These are phyloP conservation scores for Cucurbitaria berberidis DNA, from an alignment of 2,329 filamentous ascomycete species.

Conservation along the genomic window DNA sequence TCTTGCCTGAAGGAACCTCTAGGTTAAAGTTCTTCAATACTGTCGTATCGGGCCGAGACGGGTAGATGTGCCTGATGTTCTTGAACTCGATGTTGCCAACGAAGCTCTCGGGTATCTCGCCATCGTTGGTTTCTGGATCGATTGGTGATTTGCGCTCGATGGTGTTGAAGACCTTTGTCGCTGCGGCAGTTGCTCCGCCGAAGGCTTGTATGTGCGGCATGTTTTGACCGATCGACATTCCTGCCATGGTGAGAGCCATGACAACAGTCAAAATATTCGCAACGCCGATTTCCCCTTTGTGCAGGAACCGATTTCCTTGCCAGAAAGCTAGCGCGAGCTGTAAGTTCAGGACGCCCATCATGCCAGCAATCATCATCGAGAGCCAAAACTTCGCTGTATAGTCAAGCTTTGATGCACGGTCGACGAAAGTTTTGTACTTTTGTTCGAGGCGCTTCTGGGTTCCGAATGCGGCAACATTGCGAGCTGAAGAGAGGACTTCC, in stretches of 20 bases:
- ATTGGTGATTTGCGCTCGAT: constrained; percentile 88
- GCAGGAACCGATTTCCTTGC: constrained; percentile 64
- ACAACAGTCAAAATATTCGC: constrained; percentile 81
- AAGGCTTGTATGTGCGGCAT: constrained; percentile 84
- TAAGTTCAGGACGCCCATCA: constrained; percentile 84
- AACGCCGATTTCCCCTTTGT: constrained; percentile 62
- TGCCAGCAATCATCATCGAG: constrained; percentile 78
- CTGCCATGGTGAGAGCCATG: constrained; percentile 90
- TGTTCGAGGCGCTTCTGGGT: constrained; percentile 90
- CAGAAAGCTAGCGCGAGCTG: constrained; percentile 62
- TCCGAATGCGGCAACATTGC: constrained; percentile 90
- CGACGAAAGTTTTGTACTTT: constrained; percentile 80
- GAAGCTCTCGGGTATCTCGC: constrained; percentile 74
- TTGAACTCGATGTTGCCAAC: constrained; percentile 81
- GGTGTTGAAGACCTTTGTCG: constrained; percentile 89
- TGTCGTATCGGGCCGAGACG: constrained; percentile 85
- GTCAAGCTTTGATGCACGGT: constrained; percentile 75
- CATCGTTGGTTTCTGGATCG: constrained; percentile 73
- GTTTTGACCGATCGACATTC: constrained; percentile 79
- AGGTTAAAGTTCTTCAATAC: constrained; percentile 87
- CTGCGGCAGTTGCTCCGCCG: constrained; percentile 80
- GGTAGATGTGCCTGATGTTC: constrained; percentile 90
- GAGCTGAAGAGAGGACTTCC: constrained; percentile 91
- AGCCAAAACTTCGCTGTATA: constrained; percentile 75
- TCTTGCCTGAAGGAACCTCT: constrained; percentile 83